phyloP scores from a whole-genome alignment of 129 eudicot genomes.

The Tagetes patula region DNA sequence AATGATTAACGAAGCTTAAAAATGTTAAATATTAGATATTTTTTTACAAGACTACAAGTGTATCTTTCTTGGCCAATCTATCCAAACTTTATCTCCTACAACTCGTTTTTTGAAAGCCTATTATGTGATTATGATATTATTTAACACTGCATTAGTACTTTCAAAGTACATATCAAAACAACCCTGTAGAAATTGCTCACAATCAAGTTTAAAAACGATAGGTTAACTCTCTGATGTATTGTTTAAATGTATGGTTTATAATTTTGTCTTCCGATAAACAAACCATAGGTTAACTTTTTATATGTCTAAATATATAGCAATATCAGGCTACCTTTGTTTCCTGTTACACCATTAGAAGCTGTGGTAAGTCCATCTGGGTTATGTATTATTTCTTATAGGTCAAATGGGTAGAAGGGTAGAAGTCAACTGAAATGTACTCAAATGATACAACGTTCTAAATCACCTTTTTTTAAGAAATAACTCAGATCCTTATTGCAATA shows the following conservation, averaged over 20 bases:
- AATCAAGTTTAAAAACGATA: not conserved
- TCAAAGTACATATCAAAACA: not conserved
- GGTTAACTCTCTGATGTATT: not conserved
- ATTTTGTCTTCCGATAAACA: not conserved
- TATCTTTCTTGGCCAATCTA: not conserved
- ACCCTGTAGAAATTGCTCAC: not conserved
- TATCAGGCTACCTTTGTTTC: not conserved
- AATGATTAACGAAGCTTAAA: not conserved
- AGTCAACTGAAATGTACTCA: not conserved
- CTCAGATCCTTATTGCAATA: not conserved
- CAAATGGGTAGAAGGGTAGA: not conserved
- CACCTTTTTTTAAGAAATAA: not conserved
- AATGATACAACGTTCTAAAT: not conserved
- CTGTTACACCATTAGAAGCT: not conserved
- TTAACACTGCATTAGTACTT: not conserved
- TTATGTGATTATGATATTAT: not conserved
- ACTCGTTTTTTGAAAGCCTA: not conserved
- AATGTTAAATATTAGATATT: not conserved
- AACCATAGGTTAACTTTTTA: not conserved
- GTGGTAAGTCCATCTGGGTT: not conserved
- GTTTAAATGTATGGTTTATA: not conserved
- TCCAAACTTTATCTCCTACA: not conserved
- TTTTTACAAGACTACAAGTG: not conserved
- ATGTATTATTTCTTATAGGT: not conserved
- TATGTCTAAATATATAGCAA: not conserved